Percentiles rank a stretch among this genome's conserved stretches.
Conservation (phyloP, 192 early-diverging fungal genomes). For the Fimicolochytrium jonesii region DNA sequence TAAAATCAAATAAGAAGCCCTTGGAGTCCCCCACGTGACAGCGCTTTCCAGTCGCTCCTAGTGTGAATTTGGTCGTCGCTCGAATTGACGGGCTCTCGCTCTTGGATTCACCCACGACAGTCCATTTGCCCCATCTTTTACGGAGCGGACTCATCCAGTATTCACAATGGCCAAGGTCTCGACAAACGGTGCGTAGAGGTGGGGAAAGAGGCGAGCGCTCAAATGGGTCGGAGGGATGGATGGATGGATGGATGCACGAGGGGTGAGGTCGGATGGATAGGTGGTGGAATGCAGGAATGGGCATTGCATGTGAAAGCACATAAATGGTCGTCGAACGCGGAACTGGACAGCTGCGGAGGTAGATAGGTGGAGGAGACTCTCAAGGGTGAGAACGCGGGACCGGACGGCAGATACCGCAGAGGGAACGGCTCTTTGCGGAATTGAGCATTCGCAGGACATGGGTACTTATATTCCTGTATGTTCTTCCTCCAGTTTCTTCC, state of each 20-base stretch:
- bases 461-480: neutral
- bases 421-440: neutral
- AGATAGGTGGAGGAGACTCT: neutral
- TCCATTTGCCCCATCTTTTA: neutral
- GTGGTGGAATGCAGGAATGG: neutral
- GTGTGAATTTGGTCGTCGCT: too few species aligned
- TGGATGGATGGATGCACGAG: constrained; percentile 12
- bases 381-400: neutral
- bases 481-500: constrained; percentile 21
- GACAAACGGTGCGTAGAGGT: constrained; percentile 8
- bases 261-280: neutral
- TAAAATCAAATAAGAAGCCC: too few species aligned
- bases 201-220: neutral
- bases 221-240: constrained; percentile 14
- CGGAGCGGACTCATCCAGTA: neutral
- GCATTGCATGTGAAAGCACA: neutral
- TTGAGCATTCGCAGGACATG: neutral
- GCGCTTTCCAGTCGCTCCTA: too few species aligned
- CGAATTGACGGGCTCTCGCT: neutral
- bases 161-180: constrained; percentile 23
- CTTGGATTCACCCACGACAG: neutral
- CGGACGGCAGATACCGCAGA: neutral
- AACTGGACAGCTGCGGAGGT: neutral
- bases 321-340: neutral
- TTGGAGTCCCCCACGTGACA: too few species aligned